A percentile compares a stretch with the other conserved stretches of the same genome.
Evolutionary conservation across 768 basidiomycete genomes (phyloP).

Genomic region (Chlorophyllum brunneum): DNA sequence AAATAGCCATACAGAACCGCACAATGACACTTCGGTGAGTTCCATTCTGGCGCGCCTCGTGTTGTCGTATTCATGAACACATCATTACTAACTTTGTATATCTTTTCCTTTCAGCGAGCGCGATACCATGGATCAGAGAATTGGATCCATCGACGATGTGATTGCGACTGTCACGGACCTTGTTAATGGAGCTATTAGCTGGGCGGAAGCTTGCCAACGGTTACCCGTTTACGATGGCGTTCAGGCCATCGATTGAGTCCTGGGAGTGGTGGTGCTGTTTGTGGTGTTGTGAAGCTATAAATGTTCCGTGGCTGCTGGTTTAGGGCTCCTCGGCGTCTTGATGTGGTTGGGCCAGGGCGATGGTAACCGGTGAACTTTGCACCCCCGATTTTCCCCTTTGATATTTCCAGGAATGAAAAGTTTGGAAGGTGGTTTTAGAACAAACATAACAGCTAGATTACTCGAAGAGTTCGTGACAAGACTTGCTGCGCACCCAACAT

Average conservation of each 20-base stretch:
- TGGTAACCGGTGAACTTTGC: too few relatives aligned
- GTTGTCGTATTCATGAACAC: conserved; percentile 8
- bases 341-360: too few relatives aligned
- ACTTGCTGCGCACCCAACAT: too few relatives aligned
- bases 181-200: conserved; percentile 69
- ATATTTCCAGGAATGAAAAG: too few relatives aligned
- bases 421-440: too few relatives aligned
- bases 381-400: too few relatives aligned
- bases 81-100: too few relatives aligned
- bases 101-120: conserved; percentile 83
- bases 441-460: too few relatives aligned
- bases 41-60: conserved; percentile 12
- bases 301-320: not conserved
- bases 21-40: conserved; percentile 92
- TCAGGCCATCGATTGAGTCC: conserved; percentile 68
- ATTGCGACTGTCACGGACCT: conserved; percentile 76
- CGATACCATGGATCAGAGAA: conserved; percentile 90
- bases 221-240: conserved; percentile 84
- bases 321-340: conserved; percentile 3
- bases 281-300: not conserved
- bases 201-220: conserved; percentile 68
- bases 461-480: too few relatives aligned
- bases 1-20: conserved; percentile 78
- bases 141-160: conserved; percentile 88
- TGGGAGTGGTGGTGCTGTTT: not conserved